Conservation (phyloP, 1,284 basidiomycete genomes). For the Microbotryum intermedium region DNA sequence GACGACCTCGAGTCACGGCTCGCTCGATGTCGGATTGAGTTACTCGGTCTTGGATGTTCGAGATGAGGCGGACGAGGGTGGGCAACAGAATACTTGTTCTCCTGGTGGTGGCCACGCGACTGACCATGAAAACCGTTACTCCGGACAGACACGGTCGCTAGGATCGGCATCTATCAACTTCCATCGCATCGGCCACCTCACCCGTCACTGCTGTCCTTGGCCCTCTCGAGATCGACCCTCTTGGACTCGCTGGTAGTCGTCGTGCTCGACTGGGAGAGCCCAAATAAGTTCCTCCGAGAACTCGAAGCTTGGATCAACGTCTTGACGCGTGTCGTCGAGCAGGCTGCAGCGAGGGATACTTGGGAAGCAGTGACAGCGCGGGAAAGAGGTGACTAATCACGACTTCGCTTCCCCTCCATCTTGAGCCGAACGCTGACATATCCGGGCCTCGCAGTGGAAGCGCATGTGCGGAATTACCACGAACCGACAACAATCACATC, state of each 20-base stretch:
- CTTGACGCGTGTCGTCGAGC: slow-evolving; percentile 46
- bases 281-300: slow-evolving; percentile 84
- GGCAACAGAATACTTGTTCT: slow-evolving; percentile 31
- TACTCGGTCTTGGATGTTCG: slow-evolving; percentile 78
- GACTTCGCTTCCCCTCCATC: background rate
- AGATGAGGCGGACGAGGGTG: slow-evolving; percentile 82
- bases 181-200: slow-evolving; percentile 68
- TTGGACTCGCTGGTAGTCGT: slow-evolving; percentile 77
- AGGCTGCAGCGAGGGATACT: slow-evolving; percentile 49
- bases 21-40: slow-evolving; percentile 64
- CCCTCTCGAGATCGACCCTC: slow-evolving; percentile 62
- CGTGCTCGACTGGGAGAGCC: slow-evolving; percentile 89
- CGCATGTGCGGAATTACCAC: slow-evolving; percentile 75
- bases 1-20: slow-evolving; percentile 29
- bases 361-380: slow-evolving; percentile 51
- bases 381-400: slow-evolving; percentile 63
- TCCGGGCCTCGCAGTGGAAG: slow-evolving; percentile 56
- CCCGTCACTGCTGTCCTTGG: slow-evolving; percentile 68
- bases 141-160: slow-evolving; percentile 24
- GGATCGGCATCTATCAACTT: slow-evolving; percentile 24
- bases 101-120: slow-evolving; percentile 7
- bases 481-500: slow-evolving; percentile 56
- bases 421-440: background rate
- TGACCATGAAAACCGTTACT: slow-evolving; percentile 14
- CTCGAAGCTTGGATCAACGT: slow-evolving; percentile 74